phyloP scores from a whole-genome alignment of 2,329 filamentous ascomycete genomes.

The Botryotinia calthae region DNA sequence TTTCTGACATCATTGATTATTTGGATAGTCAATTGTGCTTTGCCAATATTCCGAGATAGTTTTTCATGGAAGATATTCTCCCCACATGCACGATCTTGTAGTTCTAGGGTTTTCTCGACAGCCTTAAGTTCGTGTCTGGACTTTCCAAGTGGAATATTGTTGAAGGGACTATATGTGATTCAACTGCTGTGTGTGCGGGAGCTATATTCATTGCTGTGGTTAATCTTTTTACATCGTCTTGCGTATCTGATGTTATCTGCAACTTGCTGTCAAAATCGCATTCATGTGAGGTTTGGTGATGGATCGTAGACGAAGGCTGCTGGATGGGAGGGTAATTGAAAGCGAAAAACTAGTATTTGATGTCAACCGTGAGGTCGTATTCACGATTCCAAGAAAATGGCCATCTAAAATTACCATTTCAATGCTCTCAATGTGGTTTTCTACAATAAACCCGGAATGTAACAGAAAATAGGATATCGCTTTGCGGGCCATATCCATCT shows the following conservation, averaged over 20 bases:
- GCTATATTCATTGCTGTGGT: background rate
- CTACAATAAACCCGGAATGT: background rate
- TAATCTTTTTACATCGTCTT: background rate
- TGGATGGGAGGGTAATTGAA: background rate
- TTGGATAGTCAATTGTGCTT: background rate
- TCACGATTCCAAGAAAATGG: background rate
- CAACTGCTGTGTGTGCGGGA: rapidly evolving
- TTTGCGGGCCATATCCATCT: background rate
- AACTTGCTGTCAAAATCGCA: background rate
- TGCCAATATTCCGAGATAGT: background rate
- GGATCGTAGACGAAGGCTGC: background rate
- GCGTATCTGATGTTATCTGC: background rate
- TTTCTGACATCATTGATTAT: background rate
- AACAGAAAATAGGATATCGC: background rate
- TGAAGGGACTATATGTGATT: background rate
- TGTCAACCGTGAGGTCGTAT: background rate
- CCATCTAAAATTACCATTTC: background rate
- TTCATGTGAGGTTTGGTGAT: background rate
- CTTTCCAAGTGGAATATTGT: background rate
- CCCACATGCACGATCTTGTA: background rate
- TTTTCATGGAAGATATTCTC: background rate
- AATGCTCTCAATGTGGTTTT: background rate
- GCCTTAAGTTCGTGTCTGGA: background rate
- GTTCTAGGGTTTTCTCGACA: background rate
- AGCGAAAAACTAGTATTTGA: background rate